These are phyloP conservation scores for Crithidia acanthocephali DNA, from an alignment of 208 protist genomes.

Conservation along the genomic window DNA sequence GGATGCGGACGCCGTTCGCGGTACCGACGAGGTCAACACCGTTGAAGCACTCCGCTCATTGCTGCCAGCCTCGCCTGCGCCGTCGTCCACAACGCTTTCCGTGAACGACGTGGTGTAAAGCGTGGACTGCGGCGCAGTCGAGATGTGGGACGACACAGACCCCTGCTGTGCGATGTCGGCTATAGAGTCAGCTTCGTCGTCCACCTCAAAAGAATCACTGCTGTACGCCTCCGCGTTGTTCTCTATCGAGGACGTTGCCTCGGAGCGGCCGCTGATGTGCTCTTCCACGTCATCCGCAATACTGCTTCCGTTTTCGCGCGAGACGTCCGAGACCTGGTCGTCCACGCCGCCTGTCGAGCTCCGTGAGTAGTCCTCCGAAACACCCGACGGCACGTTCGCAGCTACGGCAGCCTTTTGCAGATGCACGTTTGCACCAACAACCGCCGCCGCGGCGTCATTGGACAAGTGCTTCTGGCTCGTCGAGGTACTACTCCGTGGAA, in stretches of 20 bases:
- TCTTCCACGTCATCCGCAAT: neutral
- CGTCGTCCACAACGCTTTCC: neutral
- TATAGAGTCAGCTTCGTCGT: neutral
- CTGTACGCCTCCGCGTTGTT: constrained; percentile 5
- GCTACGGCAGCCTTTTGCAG: neutral
- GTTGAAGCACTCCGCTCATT: neutral
- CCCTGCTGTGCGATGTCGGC: neutral
- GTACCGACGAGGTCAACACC: neutral
- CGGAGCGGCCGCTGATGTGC: neutral
- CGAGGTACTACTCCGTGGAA: constrained; percentile 1
- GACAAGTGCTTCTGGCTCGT: neutral
- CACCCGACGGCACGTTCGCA: neutral
- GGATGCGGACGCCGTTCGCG: neutral
- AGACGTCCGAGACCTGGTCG: neutral
- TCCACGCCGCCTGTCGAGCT: neutral
- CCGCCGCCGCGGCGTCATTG: neutral
- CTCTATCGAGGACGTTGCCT: neutral
- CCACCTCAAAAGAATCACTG: constrained; percentile 16
- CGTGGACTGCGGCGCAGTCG: neutral
- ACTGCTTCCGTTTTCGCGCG: neutral
- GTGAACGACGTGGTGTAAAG: neutral
- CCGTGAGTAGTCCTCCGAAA: neutral
- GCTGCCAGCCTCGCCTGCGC: neutral
- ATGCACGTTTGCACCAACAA: no score
- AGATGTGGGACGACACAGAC: constrained; percentile 1